Conservation (phyloP, 441 rosid genomes). For the Jatropha podagrica region DNA sequence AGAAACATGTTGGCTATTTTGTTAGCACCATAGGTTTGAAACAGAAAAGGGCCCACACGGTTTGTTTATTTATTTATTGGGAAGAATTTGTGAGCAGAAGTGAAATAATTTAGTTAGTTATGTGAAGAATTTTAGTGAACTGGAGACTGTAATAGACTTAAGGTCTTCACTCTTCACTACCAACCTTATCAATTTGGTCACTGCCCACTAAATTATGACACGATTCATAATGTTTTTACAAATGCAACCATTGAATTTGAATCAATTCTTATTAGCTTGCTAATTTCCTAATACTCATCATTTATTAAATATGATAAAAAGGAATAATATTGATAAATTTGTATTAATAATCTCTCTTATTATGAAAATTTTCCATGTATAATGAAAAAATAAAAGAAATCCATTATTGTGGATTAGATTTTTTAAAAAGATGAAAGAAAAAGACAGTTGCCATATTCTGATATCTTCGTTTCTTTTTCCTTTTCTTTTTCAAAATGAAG, state of each 20-base stretch:
- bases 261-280: neutral
- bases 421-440: no score
- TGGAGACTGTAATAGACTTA: neutral
- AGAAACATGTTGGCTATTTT: constrained; percentile 4
- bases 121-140: neutral
- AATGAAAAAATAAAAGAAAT: no score
- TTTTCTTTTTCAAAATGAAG: neutral
- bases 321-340: no score
- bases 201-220: neutral
- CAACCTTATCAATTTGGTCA: neutral
- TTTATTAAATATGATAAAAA: neutral
- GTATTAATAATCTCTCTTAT: no score
- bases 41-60: constrained; percentile 16
- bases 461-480: no score
- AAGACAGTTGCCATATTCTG: no score
- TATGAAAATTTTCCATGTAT: no score
- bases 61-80: neutral
- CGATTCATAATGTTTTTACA: neutral
- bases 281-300: no score
- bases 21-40: neutral
- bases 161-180: neutral
- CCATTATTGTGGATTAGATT: no score
- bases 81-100: neutral
- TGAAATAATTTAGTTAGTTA: constrained; percentile 4
- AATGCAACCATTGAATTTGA: neutral